A percentile compares a stretch with the other conserved stretches of the same genome.
These are phyloP conservation scores for Babesia sp. DNA, from an alignment of 169 alveolate species.

Conservation along the genomic window DNA sequence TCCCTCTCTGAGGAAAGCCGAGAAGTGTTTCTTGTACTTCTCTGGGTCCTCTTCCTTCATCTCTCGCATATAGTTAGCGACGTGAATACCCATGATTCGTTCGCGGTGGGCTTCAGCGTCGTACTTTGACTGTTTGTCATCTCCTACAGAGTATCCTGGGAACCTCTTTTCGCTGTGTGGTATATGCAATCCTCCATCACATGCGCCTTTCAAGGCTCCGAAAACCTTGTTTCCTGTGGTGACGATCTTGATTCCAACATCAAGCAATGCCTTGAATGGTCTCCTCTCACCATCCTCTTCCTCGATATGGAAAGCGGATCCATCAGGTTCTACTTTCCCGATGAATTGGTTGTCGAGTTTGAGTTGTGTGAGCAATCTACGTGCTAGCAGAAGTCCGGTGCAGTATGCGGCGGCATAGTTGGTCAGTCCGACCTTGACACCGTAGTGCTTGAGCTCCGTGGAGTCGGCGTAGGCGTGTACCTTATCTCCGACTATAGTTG, in stretches of 20 bases:
- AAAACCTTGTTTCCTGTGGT: conserved; percentile 99
- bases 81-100: conserved; percentile 97
- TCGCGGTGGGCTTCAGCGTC: conserved; percentile 97
- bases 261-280: conserved; percentile 98
- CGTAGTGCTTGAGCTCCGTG: conserved; percentile 94
- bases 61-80: conserved; percentile 94
- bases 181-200: conserved; percentile 99
- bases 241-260: conserved; percentile 98
- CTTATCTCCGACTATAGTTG: conserved; percentile 97
- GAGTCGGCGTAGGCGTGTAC: conserved; percentile 96
- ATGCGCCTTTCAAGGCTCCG: conserved; percentile 99
- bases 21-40: conserved; percentile 92
- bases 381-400: conserved; percentile 96
- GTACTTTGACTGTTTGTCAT: conserved; percentile 86
- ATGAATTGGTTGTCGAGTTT: conserved; percentile 89
- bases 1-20: conserved; percentile 91
- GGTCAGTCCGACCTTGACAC: conserved; percentile 97
- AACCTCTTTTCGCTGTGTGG: conserved; percentile 99
- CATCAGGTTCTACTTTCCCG: conserved; percentile 94
- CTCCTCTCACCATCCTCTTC: conserved; percentile 92
- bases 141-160: conserved; percentile 95
- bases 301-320: conserved; percentile 95
- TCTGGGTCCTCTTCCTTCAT: conserved; percentile 96
- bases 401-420: conserved; percentile 99
- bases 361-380: conserved; percentile 93